phyloP scores from a whole-genome alignment of 2,329 filamentous ascomycete genomes.

The Oidium heveae region DNA sequence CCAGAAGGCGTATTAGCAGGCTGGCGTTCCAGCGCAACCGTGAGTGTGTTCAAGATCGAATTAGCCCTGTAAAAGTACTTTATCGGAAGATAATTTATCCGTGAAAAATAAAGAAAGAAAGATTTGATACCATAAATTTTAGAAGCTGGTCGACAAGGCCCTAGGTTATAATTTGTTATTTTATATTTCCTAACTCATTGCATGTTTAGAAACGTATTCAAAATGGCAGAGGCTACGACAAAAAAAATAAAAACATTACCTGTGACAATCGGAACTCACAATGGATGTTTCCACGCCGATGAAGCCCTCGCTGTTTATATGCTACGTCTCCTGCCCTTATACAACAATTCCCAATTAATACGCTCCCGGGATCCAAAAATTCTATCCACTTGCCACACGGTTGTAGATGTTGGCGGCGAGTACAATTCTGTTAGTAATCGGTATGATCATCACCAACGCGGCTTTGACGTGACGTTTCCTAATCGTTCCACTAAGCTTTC shows the following conservation, averaged over 20 bases:
- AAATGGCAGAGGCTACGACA: constrained; percentile 43
- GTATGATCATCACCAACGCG: constrained; percentile 94
- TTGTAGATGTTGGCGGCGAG: constrained; percentile 92
- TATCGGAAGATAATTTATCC: too few relatives aligned
- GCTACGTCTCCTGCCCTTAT: constrained; percentile 67
- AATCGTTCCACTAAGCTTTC: constrained; percentile 68
- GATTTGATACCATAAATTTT: too few relatives aligned
- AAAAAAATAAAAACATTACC: constrained; percentile 65
- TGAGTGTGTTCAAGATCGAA: too few relatives aligned
- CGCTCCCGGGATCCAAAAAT: constrained; percentile 66
- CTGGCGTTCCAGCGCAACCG: too few relatives aligned
- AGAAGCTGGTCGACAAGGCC: too few relatives aligned
- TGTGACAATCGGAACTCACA: constrained; percentile 56
- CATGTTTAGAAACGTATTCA: constrained; percentile 23
- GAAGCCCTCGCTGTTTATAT: constrained; percentile 94
- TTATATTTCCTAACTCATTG: background rate
- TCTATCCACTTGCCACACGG: constrained; percentile 67
- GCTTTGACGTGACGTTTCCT: constrained; percentile 68
- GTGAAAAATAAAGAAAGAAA: too few relatives aligned
- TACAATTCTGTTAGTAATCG: constrained; percentile 56
- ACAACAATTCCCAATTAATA: constrained; percentile 46
- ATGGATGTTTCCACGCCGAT: constrained; percentile 91
- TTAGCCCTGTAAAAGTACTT: too few relatives aligned
- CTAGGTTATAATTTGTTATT: too few relatives aligned
- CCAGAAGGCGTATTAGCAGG: too few relatives aligned